A percentile compares a stretch with the other conserved stretches of the same genome.
Evolutionary conservation across 2,329 filamentous ascomycete genomes (phyloP).

Genomic region (Huntiella moniliformis): DNA sequence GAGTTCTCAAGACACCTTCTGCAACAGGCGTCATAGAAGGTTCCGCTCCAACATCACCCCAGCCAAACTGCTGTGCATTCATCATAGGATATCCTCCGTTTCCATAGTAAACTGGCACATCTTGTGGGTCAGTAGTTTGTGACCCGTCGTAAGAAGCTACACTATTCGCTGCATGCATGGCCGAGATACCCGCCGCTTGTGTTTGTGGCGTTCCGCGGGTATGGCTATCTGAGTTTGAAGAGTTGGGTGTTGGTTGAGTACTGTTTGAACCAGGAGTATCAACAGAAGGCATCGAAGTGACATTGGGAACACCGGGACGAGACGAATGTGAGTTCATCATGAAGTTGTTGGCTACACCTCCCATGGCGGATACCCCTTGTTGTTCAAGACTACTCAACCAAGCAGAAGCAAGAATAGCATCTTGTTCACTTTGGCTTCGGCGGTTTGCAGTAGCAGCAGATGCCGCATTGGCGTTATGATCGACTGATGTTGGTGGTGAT

Average conservation of each 20-base stretch:
- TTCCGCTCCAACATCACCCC: slow-evolving; percentile 25
- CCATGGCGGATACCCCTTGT: background rate
- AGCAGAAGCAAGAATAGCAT: slow-evolving; percentile 1
- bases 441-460: too few relatives aligned
- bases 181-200: background rate
- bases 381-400: background rate
- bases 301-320: background rate
- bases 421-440: background rate
- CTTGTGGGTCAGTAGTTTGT: background rate
- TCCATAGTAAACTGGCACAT: too few relatives aligned
- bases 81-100: background rate
- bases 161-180: background rate
- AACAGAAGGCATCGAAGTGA: slow-evolving; percentile 1
- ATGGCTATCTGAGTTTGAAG: slow-evolving; percentile 3
- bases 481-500: background rate
- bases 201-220: background rate
- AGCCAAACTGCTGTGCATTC: slow-evolving; percentile 15
- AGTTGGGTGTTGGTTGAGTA: slow-evolving; percentile 7
- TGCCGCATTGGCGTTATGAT: background rate
- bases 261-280: slow-evolving; percentile 2
- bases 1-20: slow-evolving; percentile 35
- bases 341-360: background rate
- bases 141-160: background rate
- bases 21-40: slow-evolving; percentile 34
- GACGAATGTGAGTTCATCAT: background rate